These are phyloP conservation scores for Leccinum disarticulatum DNA, from an alignment of 768 basidiomycete genomes.

Conservation along the genomic window DNA sequence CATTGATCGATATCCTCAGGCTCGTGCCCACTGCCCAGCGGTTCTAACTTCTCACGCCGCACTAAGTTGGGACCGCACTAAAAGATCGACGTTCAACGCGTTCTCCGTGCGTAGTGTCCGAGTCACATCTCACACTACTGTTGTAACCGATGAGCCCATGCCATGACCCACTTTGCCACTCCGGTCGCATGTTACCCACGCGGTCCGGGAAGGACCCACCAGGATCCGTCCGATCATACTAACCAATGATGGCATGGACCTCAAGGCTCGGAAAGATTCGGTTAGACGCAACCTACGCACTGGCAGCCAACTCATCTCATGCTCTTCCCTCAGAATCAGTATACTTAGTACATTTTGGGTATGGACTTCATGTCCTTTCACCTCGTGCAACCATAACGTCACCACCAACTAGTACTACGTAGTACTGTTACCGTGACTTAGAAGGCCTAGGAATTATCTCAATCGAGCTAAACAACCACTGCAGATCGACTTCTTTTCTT, in stretches of 20 bases:
- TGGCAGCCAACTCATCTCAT: too few species aligned
- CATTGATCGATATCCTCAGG: background rate
- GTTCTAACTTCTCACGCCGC: background rate
- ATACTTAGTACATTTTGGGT: too few species aligned
- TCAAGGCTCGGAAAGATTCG: background rate
- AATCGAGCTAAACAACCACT: background rate
- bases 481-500: background rate
- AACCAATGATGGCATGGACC: background rate
- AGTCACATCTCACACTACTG: background rate
- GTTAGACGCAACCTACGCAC: background rate
- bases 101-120: background rate
- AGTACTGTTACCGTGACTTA: too few species aligned
- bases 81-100: slow-evolving; percentile 1
- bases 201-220: background rate
- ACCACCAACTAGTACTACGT: too few species aligned
- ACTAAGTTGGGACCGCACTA: background rate
- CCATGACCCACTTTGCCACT: background rate
- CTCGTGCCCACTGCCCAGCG: background rate
- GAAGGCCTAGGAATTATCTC: background rate
- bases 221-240: background rate
- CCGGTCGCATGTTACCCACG: slow-evolving; percentile 1
- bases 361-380: background rate
- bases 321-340: too few species aligned
- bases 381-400: background rate
- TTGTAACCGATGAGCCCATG: background rate